Evolutionary conservation across 164 flowering plant species (phyloP).

Genomic region (Nymphaea thermarum): DNA sequence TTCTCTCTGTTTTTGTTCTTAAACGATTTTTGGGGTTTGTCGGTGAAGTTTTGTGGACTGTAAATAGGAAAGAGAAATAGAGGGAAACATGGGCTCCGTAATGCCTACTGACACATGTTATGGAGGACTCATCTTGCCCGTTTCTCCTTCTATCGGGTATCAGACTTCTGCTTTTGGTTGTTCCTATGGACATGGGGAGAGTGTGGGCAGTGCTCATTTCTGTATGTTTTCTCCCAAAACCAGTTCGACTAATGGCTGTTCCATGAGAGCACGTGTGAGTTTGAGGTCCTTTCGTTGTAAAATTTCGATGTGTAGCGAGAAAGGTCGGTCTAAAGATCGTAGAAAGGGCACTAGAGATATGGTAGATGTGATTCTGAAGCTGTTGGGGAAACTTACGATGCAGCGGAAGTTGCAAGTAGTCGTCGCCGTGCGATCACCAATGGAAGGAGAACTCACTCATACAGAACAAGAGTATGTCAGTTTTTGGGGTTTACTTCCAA

Average conservation of each 20-base stretch:
- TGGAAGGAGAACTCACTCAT: no score
- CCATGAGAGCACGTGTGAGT: not conserved
- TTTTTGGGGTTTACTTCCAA: no score
- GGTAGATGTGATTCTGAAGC: not conserved
- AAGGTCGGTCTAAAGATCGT: not conserved
- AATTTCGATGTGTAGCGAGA: not conserved
- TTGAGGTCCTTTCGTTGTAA: not conserved
- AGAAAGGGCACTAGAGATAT: not conserved
- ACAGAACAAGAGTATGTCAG: no score
- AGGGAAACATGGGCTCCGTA: constrained; percentile 33
- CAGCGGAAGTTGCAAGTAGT: no score
- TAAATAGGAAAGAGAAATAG: not conserved
- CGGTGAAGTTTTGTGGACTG: not conserved
- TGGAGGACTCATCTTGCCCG: constrained; percentile 19
- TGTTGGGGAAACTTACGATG: no score
- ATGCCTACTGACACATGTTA: constrained; percentile 30
- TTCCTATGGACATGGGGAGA: not conserved
- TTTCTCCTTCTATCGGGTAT: not conserved
- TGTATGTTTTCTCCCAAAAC: not conserved
- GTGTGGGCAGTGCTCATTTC: no score
- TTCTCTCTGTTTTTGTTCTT: no score
- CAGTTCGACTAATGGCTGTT: not conserved
- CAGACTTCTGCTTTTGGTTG: not conserved
- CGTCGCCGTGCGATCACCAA: no score
- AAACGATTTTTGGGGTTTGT: no score